Evolutionary conservation across 768 basidiomycete species (phyloP), one percentile per base, ranked within the genome.

Genomic region (Favolaschia claudopus): DNA sequence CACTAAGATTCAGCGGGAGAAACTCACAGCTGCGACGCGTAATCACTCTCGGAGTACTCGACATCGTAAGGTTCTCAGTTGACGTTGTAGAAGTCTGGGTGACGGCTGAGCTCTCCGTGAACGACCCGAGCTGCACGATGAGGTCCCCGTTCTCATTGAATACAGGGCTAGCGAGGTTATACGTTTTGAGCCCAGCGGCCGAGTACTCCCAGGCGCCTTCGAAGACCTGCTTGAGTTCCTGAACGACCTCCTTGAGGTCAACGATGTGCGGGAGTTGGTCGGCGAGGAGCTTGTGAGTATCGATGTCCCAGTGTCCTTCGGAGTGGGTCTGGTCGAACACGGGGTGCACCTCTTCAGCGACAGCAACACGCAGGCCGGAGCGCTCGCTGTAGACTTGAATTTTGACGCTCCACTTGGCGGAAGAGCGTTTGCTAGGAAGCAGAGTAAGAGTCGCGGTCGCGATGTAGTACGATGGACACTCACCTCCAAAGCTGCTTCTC

Each of bases 81-180:
- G n/a, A 10, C 9, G 33, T 34, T 25, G 32, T 27, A 6, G 13
- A 4, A 25, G 47, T 13, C 45, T 31, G 25, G 5, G 25, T 49
- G 15, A n/a, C n/a, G n/a, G 47, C 28, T n/a, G 34, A 37, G 29
- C 7, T 27, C 24, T 49, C 47, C 22, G 15, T 20, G 15, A 49
- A 37, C 10, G 10, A 24, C 24, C 34, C 12, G 36, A 60, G 59
- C 29, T 60, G 53, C 43, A 55, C 45, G 45, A 60, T 37, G 53
- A 60, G 59, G 34, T 63, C 61, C 13, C 61, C 61, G n/a, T 43
- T 42, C 39, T 29, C 46, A 2, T 55, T 63, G 51, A 63, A 63
- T 20, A 54, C 56, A 15, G 61, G 61, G 56, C 50, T 54, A 13
- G 54, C 25, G 24, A 55, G 46, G 38, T 22, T 39, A 45, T 60